phyloP scores from a whole-genome alignment of 2,329 filamentous ascomycete species.

The Aspergillus awamori region DNA sequence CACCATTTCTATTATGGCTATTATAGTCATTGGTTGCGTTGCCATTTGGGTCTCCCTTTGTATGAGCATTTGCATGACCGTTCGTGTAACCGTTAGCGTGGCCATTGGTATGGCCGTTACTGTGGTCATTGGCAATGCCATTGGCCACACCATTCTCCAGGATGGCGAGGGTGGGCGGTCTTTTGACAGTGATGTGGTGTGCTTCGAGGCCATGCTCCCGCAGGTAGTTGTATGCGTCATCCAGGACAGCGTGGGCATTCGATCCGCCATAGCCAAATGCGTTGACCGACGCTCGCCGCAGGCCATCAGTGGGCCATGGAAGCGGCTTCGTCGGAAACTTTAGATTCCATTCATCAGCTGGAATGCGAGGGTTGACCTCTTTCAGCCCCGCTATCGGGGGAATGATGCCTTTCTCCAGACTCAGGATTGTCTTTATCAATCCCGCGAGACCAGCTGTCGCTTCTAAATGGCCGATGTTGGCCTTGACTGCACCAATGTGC shows the following conservation, averaged over 20 bases:
- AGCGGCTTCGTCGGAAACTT: constrained; percentile 15
- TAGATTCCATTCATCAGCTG: constrained; percentile 23
- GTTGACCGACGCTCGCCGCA: constrained; percentile 28
- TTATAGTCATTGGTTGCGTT: no score
- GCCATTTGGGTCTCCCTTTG: no score
- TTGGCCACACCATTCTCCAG: background rate
- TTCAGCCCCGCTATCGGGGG: constrained; percentile 25
- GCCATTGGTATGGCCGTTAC: no score
- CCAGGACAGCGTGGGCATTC: constrained; percentile 17
- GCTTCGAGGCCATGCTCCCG: no score
- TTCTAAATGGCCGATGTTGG: constrained; percentile 28
- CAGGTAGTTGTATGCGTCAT: constrained; percentile 11
- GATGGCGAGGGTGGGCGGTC: no score
- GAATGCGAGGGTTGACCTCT: constrained; percentile 25
- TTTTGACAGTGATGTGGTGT: no score
- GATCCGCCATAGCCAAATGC: constrained; percentile 21
- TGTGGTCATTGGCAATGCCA: no score
- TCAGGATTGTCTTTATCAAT: constrained; percentile 22
- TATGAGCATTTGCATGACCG: no score
- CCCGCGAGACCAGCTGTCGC: constrained; percentile 18
- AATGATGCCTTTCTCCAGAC: constrained; percentile 21
- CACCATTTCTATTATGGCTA: no score
- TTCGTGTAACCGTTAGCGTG: no score
- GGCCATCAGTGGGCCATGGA: constrained; percentile 22
- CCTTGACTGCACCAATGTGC: constrained; percentile 25